A percentile compares a stretch with the other conserved stretches of the same genome.
These are phyloP conservation scores for Ceratocystiopsis sp. DNA, from an alignment of 2,329 filamentous ascomycete species.

Conservation along the genomic window DNA sequence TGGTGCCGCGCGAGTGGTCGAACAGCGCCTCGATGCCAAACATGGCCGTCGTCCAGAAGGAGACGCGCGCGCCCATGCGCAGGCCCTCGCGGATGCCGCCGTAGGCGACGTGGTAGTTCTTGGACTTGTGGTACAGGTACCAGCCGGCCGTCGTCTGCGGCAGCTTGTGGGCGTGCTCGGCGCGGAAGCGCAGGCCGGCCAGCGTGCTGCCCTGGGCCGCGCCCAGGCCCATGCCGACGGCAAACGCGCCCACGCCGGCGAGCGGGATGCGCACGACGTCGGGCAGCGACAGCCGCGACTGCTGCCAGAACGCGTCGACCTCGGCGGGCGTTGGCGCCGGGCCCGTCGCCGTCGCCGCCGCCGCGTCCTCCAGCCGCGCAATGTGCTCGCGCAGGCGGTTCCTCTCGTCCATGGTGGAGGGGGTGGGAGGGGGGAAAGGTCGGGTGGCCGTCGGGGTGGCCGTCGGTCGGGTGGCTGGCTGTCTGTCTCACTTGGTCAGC, in stretches of 20 bases:
- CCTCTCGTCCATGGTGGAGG: no score
- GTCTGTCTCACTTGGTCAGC: no score
- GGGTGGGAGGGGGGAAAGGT: no score
- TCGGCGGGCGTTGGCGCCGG: no score
- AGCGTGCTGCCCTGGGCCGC: slow-evolving; percentile 54
- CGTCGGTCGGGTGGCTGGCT: no score
- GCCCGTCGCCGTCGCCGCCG: no score
- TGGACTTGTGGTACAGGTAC: slow-evolving; percentile 98
- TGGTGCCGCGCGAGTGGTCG: slow-evolving; percentile 50
- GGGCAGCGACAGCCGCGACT: slow-evolving; percentile 42
- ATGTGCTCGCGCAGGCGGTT: no score
- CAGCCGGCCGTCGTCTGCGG: slow-evolving; percentile 70
- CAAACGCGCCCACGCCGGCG: slow-evolving; percentile 44
- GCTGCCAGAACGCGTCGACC: slow-evolving; percentile 8
- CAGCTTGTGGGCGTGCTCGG: slow-evolving; percentile 89
- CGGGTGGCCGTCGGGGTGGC: no score
- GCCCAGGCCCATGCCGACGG: slow-evolving; percentile 55
- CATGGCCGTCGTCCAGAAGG: slow-evolving; percentile 58
- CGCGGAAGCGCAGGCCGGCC: slow-evolving; percentile 70
- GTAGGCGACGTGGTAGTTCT: slow-evolving; percentile 76
- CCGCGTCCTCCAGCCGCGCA: no score
- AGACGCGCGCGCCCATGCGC: slow-evolving; percentile 53
- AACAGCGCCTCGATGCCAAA: slow-evolving; percentile 73
- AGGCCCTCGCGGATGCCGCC: slow-evolving; percentile 65
- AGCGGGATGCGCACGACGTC: slow-evolving; percentile 48